Conservation (phyloP, 164 flowering plant species). For the Paratinospora sagittata region DNA sequence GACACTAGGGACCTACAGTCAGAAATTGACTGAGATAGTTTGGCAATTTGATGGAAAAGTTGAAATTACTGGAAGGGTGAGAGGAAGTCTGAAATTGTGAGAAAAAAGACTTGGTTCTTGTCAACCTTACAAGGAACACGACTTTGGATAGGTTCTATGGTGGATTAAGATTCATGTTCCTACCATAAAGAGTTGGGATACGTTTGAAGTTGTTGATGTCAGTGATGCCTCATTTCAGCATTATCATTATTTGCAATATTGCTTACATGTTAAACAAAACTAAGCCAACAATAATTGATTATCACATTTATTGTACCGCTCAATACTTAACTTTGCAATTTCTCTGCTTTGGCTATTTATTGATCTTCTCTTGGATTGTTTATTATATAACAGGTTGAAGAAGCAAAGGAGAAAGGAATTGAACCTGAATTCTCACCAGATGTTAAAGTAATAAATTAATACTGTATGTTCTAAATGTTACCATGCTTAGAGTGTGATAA, state of each 20-base stretch:
- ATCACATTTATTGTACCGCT: not conserved
- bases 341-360: not conserved
- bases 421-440: conserved; percentile 83
- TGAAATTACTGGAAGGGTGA: not conserved
- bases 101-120: not conserved
- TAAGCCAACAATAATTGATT: no score
- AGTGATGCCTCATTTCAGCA: no score
- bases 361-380: not conserved
- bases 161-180: no score
- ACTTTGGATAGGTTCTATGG: no score
- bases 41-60: not conserved
- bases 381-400: conserved; percentile 49
- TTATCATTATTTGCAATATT: no score
- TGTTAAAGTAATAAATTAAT: conserved; percentile 51
- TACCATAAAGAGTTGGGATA: no score
- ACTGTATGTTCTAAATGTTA: conserved; percentile 2
- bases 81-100: not conserved
- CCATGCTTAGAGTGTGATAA: not conserved
- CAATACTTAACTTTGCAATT: not conserved
- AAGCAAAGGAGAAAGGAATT: conserved; percentile 64
- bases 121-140: no score
- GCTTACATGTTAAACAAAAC: no score
- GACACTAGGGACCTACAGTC: not conserved
- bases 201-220: no score
- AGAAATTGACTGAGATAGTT: not conserved